Evolutionary conservation across 305 asterid species (phyloP).

Genomic region (Fraxinus paxiana): DNA sequence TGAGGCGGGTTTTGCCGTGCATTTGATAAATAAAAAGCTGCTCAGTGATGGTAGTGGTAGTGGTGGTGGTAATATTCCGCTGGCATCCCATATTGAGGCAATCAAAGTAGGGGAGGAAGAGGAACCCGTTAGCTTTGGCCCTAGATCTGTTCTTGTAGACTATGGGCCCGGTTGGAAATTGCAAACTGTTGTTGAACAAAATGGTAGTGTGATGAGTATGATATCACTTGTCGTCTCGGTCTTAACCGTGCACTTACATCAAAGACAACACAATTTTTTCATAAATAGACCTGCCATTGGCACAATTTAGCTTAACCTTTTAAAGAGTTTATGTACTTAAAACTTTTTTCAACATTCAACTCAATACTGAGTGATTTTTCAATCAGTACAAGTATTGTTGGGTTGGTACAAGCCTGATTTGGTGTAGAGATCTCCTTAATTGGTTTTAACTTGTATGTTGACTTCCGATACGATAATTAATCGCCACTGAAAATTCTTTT

Average conservation of each 20-base stretch:
- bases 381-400: neutral
- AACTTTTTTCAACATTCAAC: neutral
- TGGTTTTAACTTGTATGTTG: neutral
- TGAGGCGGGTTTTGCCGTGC: conserved; percentile 60
- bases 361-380: neutral
- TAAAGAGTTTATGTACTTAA: neutral
- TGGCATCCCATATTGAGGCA: conserved; percentile 58
- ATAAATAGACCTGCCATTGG: neutral
- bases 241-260: neutral
- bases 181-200: conserved; percentile 42
- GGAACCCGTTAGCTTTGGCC: conserved; percentile 70
- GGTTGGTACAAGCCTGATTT: neutral
- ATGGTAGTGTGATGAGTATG: conserved; percentile 21
- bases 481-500: conserved; percentile 6
- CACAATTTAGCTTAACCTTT: neutral
- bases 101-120: conserved; percentile 51
- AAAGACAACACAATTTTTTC: neutral
- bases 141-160: conserved; percentile 51
- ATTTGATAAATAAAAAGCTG: conserved; percentile 53
- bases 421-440: neutral
- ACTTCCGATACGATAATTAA: neutral
- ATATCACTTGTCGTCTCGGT: neutral
- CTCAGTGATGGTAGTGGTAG: conserved; percentile 20
- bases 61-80: conserved; percentile 16
- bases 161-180: conserved; percentile 62